Evolutionary conservation across 192 early-diverging fungal genomes (phyloP).

Genomic region (Podila horticola): DNA sequence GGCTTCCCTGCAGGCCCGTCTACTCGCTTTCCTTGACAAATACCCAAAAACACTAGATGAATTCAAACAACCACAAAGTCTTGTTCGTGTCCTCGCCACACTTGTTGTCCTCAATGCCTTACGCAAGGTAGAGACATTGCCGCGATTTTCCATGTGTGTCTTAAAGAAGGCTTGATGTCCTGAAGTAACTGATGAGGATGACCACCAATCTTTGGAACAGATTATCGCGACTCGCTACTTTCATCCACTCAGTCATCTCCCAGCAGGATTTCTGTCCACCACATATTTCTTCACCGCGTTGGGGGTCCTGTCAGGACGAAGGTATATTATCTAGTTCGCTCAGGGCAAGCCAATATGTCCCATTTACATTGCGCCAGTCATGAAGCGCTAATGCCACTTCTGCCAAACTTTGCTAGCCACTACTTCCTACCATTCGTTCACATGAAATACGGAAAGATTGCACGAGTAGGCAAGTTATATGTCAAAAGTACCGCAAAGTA

Average conservation of each 20-base stretch:
- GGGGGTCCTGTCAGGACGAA: conserved; percentile 12
- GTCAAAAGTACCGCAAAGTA: too few relatives aligned
- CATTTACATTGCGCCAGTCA: too few relatives aligned
- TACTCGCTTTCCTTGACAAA: conserved; percentile 17
- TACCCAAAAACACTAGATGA: neutral
- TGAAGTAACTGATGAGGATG: too few relatives aligned
- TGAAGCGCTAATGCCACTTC: too few relatives aligned
- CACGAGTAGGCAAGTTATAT: conserved; percentile 26
- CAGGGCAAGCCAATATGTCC: too few relatives aligned
- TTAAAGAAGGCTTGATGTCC: neutral
- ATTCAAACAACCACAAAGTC: too few relatives aligned
- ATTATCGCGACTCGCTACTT: conserved; percentile 18
- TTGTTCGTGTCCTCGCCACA: conserved; percentile 1
- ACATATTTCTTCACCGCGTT: conserved; percentile 22
- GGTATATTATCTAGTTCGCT: neutral
- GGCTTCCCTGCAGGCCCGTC: neutral
- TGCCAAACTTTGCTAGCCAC: neutral
- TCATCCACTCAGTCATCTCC: conserved; percentile 33
- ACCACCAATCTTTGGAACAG: neutral
- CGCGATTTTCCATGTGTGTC: neutral
- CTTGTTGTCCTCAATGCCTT: conserved; percentile 11
- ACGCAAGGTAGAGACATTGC: conserved; percentile 13
- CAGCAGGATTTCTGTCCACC: conserved; percentile 5
- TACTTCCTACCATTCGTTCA: conserved; percentile 28
- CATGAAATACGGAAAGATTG: conserved; percentile 50